A percentile compares a stretch with the other conserved stretches of the same genome.
These are phyloP conservation scores for Zygosaccharomyces pseudobailii DNA, from an alignment of 1,139 yeast species.

Conservation along the genomic window DNA sequence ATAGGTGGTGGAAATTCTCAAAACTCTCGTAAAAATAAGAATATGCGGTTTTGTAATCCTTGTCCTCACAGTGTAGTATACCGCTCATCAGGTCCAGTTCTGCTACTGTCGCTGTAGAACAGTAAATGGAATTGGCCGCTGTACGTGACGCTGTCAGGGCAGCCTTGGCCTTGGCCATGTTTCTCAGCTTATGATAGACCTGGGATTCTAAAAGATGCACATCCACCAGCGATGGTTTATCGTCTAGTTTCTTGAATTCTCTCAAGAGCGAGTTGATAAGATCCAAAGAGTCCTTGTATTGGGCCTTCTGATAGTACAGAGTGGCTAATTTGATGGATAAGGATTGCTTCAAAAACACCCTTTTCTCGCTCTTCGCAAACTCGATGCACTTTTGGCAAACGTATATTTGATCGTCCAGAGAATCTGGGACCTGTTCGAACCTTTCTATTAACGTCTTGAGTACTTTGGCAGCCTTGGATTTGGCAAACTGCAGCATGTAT, in stretches of 20 bases:
- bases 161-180: constrained; percentile 88
- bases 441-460: constrained; percentile 72
- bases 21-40: constrained; percentile 94
- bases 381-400: constrained; percentile 77
- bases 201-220: constrained; percentile 90
- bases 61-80: constrained; percentile 91
- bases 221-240: constrained; percentile 90
- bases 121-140: constrained; percentile 90
- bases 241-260: constrained; percentile 92
- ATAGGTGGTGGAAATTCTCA: constrained; percentile 61
- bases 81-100: constrained; percentile 95
- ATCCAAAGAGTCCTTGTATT: constrained; percentile 66
- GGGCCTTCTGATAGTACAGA: constrained; percentile 59
- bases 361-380: constrained; percentile 81
- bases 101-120: constrained; percentile 93
- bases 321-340: constrained; percentile 80
- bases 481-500: constrained; percentile 71
- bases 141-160: constrained; percentile 94
- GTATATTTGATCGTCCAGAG: constrained; percentile 66
- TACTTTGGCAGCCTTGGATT: constrained; percentile 91
- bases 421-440: constrained; percentile 62
- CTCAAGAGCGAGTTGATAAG: constrained; percentile 67
- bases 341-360: constrained; percentile 84
- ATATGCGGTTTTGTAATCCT: constrained; percentile 92
- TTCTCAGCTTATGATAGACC: constrained; percentile 86